phyloP scores from a whole-genome alignment of 2,329 filamentous ascomycete genomes.

The Fonsecaea erecta region DNA sequence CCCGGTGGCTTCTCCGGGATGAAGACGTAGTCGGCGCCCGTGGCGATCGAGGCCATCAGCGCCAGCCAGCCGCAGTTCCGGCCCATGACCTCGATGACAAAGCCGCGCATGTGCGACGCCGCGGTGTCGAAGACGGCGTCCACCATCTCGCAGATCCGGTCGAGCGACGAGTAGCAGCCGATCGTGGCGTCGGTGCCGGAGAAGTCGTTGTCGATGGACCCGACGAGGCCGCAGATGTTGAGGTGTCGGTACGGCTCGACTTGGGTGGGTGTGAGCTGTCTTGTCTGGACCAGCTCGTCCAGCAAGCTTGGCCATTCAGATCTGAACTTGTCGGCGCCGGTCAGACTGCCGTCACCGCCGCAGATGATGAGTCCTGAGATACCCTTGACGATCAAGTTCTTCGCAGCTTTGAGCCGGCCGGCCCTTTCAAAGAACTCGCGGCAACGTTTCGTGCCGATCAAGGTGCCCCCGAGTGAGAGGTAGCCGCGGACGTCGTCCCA shows the following conservation, averaged over 20 bases:
- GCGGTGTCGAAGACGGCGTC: slow-evolving; percentile 94
- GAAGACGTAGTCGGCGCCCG: slow-evolving; percentile 94
- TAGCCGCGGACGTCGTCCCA: slow-evolving; percentile 96
- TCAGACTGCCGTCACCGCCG: slow-evolving; percentile 94
- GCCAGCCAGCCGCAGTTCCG: slow-evolving; percentile 97
- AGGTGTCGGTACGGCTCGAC: slow-evolving; percentile 78
- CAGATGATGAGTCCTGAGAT: slow-evolving; percentile 97
- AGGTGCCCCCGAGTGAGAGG: slow-evolving; percentile 88
- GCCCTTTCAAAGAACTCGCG: slow-evolving; percentile 87
- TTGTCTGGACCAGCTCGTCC: slow-evolving; percentile 77
- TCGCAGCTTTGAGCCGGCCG: slow-evolving; percentile 82
- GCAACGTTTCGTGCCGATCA: slow-evolving; percentile 93
- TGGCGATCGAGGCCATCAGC: slow-evolving; percentile 92
- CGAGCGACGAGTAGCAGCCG: slow-evolving; percentile 91
- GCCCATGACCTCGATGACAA: slow-evolving; percentile 98
- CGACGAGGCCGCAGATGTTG: slow-evolving; percentile 95
- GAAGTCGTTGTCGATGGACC: slow-evolving; percentile 98
- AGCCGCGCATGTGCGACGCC: slow-evolving; percentile 92
- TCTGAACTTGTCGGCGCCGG: slow-evolving; percentile 91
- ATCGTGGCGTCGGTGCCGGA: slow-evolving; percentile 97
- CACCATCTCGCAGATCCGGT: slow-evolving; percentile 91
- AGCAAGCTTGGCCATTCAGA: slow-evolving; percentile 88
- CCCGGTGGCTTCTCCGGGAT: slow-evolving; percentile 91
- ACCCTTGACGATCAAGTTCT: slow-evolving; percentile 89
- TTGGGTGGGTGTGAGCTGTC: slow-evolving; percentile 72